Evolutionary conservation across 225 moss, liverwort and hornwort genomes (phyloP).

Genomic region (Marchantia polymorpha): DNA sequence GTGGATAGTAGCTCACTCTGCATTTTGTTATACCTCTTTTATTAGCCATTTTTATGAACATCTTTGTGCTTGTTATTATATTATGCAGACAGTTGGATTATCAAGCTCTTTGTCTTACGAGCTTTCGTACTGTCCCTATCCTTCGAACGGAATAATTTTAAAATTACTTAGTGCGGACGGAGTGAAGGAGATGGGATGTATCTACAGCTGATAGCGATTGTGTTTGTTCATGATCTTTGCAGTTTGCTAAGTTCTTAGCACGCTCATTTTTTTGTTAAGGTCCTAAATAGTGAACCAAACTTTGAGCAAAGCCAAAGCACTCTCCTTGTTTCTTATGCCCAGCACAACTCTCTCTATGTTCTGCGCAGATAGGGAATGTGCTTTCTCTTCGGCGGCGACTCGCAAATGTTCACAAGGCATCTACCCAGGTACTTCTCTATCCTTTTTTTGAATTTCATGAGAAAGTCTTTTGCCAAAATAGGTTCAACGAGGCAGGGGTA

Average conservation of each 20-base stretch:
- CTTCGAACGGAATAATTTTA: too few species aligned
- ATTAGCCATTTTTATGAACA: too few species aligned
- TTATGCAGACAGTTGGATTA: too few species aligned
- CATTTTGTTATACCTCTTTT: too few species aligned
- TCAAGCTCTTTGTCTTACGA: too few species aligned
- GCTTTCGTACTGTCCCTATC: too few species aligned
- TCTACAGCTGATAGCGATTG: neutral
- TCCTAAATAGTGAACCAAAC: neutral
- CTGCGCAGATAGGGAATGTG: slow-evolving; percentile 75
- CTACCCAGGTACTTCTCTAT: slow-evolving; percentile 61
- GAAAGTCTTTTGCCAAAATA: too few species aligned
- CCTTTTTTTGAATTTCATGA: neutral
- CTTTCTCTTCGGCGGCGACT: slow-evolving; percentile 66
- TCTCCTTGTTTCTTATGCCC: neutral
- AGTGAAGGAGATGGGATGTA: neutral
- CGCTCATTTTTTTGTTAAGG: neutral
- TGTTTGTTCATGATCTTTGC: too few species aligned
- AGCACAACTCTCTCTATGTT: neutral
- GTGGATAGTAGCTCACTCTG: too few species aligned
- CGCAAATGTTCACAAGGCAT: slow-evolving; percentile 56
- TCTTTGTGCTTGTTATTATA: too few species aligned
- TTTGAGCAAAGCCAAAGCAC: neutral
- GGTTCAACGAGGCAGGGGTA: too few species aligned
- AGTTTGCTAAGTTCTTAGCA: neutral
- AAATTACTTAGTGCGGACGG: neutral